Base-by-base conservation (phyloP, 2,329 filamentous ascomycete genomes). In the Cladosporium sp. region DNA sequence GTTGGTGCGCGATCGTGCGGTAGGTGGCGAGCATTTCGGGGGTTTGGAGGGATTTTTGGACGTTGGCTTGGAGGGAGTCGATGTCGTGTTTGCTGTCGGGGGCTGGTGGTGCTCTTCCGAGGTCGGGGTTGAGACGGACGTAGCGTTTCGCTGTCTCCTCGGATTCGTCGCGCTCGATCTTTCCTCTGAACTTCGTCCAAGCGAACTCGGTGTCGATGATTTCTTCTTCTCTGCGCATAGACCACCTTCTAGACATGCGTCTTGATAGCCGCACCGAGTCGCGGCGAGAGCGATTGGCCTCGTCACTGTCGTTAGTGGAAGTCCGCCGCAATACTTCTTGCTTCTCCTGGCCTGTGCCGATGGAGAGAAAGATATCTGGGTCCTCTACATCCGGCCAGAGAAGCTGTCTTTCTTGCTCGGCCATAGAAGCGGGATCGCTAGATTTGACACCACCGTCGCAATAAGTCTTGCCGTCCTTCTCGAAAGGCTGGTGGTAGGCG, bases 371-470 rank as follows among this genome's bases (percentile, higher is more conserved):
- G 43, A 69, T 56, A 44, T 69, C 67, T 8, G 67, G 67, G 32
- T 67, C 54, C 13, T 54, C 51, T 1, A 22, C 14, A 9, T 53
- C 37, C 9, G 50, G 50, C 50, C 50, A 53, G 14, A 69, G 63
- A 3, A 68, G 58, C 14, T 58, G 61, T 19, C 65, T 56, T 42
- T 79, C 77, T 43, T 70, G 64, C 46, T 79, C 73, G 3, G 78
- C 77, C 55, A 80, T 69, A 5, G 67, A 63, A 18, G 77, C 71
- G 2, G 77, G 78, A 41, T 80, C 80, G 54, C 76, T 75, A 62
- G 75, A 72, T 9, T 72, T 71, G 0, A 78, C 63, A 2, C 71
- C 75, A 2, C 76, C 77, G 52, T 80, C 77, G 0, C 75, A 64
- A 55, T 78, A 81, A 0, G 75, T 74, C 3, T 70, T 68, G 4